Evolutionary conservation across 768 basidiomycete species (phyloP).

Genomic region (Leccinellum luteum): DNA sequence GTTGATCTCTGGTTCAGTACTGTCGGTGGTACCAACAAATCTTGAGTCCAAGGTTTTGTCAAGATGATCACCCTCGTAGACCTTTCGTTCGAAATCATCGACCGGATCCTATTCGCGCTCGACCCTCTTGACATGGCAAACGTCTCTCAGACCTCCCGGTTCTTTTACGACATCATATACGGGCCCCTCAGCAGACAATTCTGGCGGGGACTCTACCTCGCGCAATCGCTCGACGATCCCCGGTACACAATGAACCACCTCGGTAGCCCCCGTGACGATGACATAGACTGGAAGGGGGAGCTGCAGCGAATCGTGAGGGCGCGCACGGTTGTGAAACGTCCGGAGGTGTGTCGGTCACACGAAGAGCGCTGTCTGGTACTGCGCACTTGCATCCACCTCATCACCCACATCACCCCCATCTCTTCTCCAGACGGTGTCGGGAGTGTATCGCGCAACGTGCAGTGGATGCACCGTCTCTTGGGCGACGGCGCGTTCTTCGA

Average conservation of each 20-base stretch:
- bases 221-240: slow-evolving; percentile 63
- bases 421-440: slow-evolving; percentile 20
- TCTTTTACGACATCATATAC: slow-evolving; percentile 46
- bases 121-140: slow-evolving; percentile 61
- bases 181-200: slow-evolving; percentile 39
- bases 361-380: slow-evolving; percentile 43
- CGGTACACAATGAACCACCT: slow-evolving; percentile 42
- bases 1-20: not conserved
- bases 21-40: not conserved
- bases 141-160: slow-evolving; percentile 49
- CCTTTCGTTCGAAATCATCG: slow-evolving; percentile 59
- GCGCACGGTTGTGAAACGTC: slow-evolving; percentile 42
- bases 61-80: slow-evolving; percentile 28
- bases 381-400: slow-evolving; percentile 50
- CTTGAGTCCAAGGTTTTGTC: not conserved
- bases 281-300: slow-evolving; percentile 50
- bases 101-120: slow-evolving; percentile 51
- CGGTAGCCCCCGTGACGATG: slow-evolving; percentile 20
- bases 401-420: slow-evolving; percentile 41
- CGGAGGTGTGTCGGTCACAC: slow-evolving; percentile 35
- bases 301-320: slow-evolving; percentile 58
- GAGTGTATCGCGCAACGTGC: slow-evolving; percentile 47
- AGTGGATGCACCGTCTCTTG: slow-evolving; percentile 48
- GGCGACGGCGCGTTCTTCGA: slow-evolving; percentile 47
- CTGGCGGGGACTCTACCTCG: slow-evolving; percentile 68